phyloP scores from a whole-genome alignment of 163 green algal genomes.

The Prototheca cutis region DNA sequence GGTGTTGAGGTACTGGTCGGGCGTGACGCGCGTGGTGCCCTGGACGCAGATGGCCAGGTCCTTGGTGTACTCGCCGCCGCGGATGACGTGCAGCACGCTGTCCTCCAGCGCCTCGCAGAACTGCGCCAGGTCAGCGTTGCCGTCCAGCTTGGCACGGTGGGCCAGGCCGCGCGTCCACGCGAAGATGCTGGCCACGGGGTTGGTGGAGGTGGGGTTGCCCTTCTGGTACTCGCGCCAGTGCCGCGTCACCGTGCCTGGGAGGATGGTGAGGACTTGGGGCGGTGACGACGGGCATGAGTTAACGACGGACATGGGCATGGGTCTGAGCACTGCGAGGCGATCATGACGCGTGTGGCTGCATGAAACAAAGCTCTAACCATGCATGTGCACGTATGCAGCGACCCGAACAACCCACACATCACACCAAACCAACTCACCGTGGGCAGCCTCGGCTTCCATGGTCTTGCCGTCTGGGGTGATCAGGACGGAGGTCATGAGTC shows the following conservation, averaged over 20 bases:
- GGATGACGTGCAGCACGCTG: conserved; percentile 77
- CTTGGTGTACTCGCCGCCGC: conserved; percentile 87
- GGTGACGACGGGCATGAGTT: too few species aligned
- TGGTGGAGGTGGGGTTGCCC: conserved; percentile 85
- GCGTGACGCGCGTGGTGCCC: conserved; percentile 65
- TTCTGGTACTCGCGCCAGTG: conserved; percentile 96
- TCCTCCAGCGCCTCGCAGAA: conserved; percentile 76
- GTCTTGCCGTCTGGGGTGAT: conserved; percentile 87
- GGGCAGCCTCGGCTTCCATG: conserved; percentile 89
- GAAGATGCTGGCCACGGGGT: conserved; percentile 93
- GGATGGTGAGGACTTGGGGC: too few species aligned
- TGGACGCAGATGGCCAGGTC: conserved; percentile 91
- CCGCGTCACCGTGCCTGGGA: conserved; percentile 88
- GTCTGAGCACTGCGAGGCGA: too few species aligned
- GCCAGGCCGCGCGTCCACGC: conserved; percentile 87
- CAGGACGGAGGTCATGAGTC: conserved; percentile 93
- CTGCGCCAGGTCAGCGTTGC: conserved; percentile 56
- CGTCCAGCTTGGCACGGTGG: conserved; percentile 88
- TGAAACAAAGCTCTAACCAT: too few species aligned
- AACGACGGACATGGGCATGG: too few species aligned
- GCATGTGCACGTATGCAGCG: too few species aligned
- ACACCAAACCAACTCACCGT: conserved; percentile 46
- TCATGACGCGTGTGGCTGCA: too few species aligned
- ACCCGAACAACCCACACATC: not conserved
- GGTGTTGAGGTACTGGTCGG: conserved; percentile 87